Conservation (phyloP, 306 rosid genomes). For the Senna tora region DNA sequence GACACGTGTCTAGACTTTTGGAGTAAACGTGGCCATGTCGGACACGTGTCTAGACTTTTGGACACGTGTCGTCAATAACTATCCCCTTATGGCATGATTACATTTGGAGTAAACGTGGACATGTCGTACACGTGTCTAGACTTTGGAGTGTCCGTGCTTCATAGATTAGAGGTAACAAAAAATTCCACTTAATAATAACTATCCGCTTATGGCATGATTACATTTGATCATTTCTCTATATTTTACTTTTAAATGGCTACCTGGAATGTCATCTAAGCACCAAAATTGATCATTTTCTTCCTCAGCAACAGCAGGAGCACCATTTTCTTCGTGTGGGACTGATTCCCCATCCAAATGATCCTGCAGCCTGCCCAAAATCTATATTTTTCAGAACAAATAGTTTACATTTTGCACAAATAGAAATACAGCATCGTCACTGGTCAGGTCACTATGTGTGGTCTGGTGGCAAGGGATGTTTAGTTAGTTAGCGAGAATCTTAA, state of each 20-base stretch:
- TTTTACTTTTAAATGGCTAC: constrained; percentile 45
- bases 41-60: no score
- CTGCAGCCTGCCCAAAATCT: constrained; percentile 62
- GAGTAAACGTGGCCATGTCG: no score
- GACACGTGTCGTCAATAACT: no score
- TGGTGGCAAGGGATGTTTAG: no score
- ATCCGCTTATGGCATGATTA: background rate
- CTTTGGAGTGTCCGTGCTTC: no score
- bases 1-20: no score
- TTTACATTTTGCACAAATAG: constrained; percentile 29
- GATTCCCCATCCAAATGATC: constrained; percentile 68
- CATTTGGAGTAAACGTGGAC: no score
- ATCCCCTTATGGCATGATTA: no score
- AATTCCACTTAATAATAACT: background rate
- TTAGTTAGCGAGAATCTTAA: background rate
- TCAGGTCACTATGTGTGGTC: background rate
- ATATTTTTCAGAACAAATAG: constrained; percentile 28
- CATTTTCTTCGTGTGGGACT: constrained; percentile 54
- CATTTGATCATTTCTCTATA: constrained; percentile 23
- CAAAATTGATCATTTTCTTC: constrained; percentile 80
- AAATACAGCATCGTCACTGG: constrained; percentile 23
- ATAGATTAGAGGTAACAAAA: background rate
- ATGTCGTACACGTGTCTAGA: no score
- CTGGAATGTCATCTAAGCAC: constrained; percentile 81
- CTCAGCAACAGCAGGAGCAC: constrained; percentile 48